Evolutionary conservation across 108 stramenopile genomes (phyloP).

Genomic region (Cyclostephanos invisitatus): DNA sequence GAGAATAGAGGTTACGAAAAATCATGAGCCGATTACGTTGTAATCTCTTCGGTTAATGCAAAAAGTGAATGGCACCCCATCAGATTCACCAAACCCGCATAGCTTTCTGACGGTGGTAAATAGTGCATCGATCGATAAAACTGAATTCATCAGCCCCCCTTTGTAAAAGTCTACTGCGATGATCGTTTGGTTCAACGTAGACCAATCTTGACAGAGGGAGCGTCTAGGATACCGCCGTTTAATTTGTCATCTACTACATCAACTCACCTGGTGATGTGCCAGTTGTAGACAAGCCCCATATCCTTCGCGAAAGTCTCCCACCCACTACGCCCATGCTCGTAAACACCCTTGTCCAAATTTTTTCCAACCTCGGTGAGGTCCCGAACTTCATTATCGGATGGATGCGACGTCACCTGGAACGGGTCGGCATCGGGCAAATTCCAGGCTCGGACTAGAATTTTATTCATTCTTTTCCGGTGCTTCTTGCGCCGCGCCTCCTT

Average conservation of each 20-base stretch:
- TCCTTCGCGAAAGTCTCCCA: conserved; percentile 85
- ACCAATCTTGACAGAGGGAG: background rate
- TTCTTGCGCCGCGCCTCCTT: conserved; percentile 71
- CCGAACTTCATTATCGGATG: conserved; percentile 20
- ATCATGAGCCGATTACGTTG: conserved; percentile 3
- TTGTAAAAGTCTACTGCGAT: background rate
- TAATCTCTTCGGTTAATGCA: background rate
- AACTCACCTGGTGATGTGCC: conserved; percentile 72
- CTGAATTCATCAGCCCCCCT: conserved; percentile 8
- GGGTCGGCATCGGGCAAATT: conserved; percentile 57
- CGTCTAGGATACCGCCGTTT: conserved; percentile 2
- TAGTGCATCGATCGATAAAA: background rate
- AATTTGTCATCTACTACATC: conserved; percentile 5
- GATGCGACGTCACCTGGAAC: conserved; percentile 57
- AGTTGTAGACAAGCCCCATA: conserved; percentile 81
- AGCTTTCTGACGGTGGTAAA: background rate
- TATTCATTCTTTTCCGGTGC: conserved; percentile 71
- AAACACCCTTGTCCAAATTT: conserved; percentile 68
- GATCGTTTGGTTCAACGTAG: background rate
- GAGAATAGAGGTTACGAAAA: background rate
- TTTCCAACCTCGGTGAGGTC: conserved; percentile 68
- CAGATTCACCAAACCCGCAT: conserved; percentile 1
- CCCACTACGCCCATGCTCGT: conserved; percentile 67
- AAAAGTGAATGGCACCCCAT: conserved; percentile 5
- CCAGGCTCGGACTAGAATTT: conserved; percentile 77